Conservation (phyloP, 75 land plant genomes). For the Adiantum capillusveneris region DNA sequence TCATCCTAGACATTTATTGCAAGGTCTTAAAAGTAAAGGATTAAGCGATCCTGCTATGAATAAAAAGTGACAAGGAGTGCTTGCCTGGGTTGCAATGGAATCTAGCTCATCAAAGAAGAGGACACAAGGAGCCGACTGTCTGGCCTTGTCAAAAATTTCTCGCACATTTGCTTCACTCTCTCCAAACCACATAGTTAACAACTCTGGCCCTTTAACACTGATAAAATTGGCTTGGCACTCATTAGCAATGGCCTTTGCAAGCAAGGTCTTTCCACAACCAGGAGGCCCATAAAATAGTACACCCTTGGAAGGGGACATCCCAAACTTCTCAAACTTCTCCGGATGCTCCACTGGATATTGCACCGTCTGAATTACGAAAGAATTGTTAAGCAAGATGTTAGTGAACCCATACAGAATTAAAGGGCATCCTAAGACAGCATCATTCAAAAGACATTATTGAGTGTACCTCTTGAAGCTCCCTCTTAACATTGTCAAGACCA, state of each 20-base stretch:
- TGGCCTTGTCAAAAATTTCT: slow-evolving; percentile 67
- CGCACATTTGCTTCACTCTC: slow-evolving; percentile 71
- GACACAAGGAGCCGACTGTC: slow-evolving; percentile 67
- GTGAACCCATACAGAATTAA: too few relatives aligned
- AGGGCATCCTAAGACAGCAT: too few relatives aligned
- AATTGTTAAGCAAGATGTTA: neutral
- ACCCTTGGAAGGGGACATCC: slow-evolving; percentile 26
- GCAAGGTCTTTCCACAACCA: slow-evolving; percentile 62
- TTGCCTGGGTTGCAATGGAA: slow-evolving; percentile 75
- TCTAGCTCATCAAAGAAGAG: slow-evolving; percentile 74
- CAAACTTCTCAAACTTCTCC: slow-evolving; percentile 31
- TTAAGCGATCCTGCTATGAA: too few relatives aligned
- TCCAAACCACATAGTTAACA: slow-evolving; percentile 78
- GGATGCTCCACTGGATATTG: slow-evolving; percentile 31
- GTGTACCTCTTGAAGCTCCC: slow-evolving; percentile 14
- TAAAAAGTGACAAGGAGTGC: too few relatives aligned
- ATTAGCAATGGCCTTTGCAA: slow-evolving; percentile 63
- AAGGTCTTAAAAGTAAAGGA: too few relatives aligned
- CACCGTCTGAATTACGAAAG: slow-evolving; percentile 9
- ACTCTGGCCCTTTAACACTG: slow-evolving; percentile 60
- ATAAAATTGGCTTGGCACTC: slow-evolving; percentile 69
- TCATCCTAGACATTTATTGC: too few relatives aligned
- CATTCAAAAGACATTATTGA: neutral
- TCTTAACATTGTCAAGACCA: slow-evolving; percentile 11
- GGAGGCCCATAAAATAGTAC: slow-evolving; percentile 24